A percentile compares a stretch with the other conserved stretches of the same genome.
Evolutionary conservation across 805 yeast genomes (phyloP).

Genomic region (Wickerhamomyces pijperi): DNA sequence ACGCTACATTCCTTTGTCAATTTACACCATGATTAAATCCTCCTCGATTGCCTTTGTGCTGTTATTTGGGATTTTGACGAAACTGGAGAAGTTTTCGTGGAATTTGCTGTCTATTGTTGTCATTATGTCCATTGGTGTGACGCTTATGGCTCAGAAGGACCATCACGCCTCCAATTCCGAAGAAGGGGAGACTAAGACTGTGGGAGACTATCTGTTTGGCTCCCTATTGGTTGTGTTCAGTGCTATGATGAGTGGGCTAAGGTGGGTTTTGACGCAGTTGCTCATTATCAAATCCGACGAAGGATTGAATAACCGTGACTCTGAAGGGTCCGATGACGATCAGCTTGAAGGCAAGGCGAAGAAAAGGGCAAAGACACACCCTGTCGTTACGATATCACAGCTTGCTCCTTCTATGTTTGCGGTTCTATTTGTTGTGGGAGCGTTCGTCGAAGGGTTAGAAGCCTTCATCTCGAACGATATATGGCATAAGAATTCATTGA

Average conservation of each 20-base stretch:
- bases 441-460: slow-evolving; percentile 56
- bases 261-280: slow-evolving; percentile 93
- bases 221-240: slow-evolving; percentile 66
- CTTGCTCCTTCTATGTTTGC: slow-evolving; percentile 77
- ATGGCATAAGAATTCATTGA: slow-evolving; percentile 53
- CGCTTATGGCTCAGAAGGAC: slow-evolving; percentile 67
- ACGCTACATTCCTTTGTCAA: slow-evolving; percentile 64
- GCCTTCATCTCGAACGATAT: slow-evolving; percentile 41
- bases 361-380: slow-evolving; percentile 35
- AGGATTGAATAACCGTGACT: background rate
- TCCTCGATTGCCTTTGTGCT: slow-evolving; percentile 82
- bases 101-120: slow-evolving; percentile 57
- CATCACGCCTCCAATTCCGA: slow-evolving; percentile 4
- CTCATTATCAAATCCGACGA: slow-evolving; percentile 51
- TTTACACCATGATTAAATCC: slow-evolving; percentile 90
- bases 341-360: background rate
- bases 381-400: slow-evolving; percentile 74
- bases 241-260: slow-evolving; percentile 72
- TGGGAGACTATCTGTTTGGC: slow-evolving; percentile 34
- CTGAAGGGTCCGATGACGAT: background rate
- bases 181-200: slow-evolving; percentile 12
- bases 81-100: slow-evolving; percentile 63
- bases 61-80: slow-evolving; percentile 74
- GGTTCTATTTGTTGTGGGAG: slow-evolving; percentile 50
- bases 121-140: slow-evolving; percentile 76